A percentile compares a stretch with the other conserved stretches of the same genome.
phyloP scores from a whole-genome alignment of 2,329 filamentous ascomycete genomes.

The Ophiostoma montium region DNA sequence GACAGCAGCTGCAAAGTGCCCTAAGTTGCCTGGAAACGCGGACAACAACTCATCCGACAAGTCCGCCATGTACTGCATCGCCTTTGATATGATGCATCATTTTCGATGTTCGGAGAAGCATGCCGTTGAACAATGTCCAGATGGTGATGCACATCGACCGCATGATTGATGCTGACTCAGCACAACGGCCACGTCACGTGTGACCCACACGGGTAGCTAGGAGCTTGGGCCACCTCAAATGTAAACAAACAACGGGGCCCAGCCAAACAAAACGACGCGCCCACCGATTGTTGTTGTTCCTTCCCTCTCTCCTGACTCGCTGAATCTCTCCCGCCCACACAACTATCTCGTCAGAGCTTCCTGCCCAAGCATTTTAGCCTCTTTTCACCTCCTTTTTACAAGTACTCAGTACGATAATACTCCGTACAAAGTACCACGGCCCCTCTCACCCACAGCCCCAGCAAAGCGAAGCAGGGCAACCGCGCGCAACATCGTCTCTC shows the following conservation, averaged over 20 bases:
- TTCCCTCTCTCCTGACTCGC: neutral
- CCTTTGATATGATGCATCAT: too few species aligned
- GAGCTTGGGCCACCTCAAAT: constrained; percentile 14
- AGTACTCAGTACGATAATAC: too few species aligned
- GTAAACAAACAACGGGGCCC: constrained; percentile 14
- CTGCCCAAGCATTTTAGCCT: neutral
- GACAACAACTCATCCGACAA: too few species aligned
- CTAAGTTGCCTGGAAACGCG: too few species aligned
- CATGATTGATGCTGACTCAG: too few species aligned
- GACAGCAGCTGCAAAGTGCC: too few species aligned
- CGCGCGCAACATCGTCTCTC: too few species aligned
- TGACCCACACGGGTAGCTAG: constrained; percentile 3
- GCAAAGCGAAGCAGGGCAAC: too few species aligned
- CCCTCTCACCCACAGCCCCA: neutral
- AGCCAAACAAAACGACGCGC: constrained; percentile 7
- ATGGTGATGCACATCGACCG: too few species aligned
- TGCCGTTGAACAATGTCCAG: too few species aligned
- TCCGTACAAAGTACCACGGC: neutral
- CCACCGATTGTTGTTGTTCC: neutral
- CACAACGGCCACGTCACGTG: neutral
- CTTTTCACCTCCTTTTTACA: neutral
- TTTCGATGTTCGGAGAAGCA: too few species aligned
- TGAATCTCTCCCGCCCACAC: neutral
- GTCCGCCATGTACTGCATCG: too few species aligned
- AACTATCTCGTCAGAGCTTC: neutral